These are phyloP conservation scores for Tolypocladium pustulatum DNA, from an alignment of 2,329 filamentous ascomycete genomes.

Conservation along the genomic window DNA sequence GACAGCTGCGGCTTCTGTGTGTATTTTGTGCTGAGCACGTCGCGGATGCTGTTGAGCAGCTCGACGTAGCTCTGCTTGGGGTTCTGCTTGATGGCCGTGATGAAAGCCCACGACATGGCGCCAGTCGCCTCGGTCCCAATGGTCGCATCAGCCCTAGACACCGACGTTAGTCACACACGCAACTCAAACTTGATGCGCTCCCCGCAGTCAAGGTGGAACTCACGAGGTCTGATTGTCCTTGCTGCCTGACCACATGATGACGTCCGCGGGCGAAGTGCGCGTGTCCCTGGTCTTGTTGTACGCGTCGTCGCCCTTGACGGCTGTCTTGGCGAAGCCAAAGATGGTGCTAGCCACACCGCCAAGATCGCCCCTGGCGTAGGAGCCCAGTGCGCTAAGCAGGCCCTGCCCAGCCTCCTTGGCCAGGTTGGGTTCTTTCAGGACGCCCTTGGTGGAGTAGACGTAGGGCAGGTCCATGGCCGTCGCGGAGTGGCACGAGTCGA, in stretches of 20 bases:
- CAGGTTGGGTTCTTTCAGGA: constrained; percentile 72
- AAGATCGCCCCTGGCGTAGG: constrained; percentile 77
- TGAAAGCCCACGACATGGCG: constrained; percentile 98
- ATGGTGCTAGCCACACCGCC: constrained; percentile 69
- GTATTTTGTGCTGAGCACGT: constrained; percentile 79
- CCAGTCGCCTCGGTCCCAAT: constrained; percentile 86
- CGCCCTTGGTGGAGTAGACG: constrained; percentile 69
- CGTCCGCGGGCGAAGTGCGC: constrained; percentile 88
- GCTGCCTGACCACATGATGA: constrained; percentile 96
- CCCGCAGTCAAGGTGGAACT: not conserved
- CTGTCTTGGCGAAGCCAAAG: constrained; percentile 82
- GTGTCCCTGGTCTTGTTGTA: constrained; percentile 75
- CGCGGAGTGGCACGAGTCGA: constrained; percentile 73
- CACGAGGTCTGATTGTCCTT: constrained; percentile 87
- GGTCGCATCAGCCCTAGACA: constrained; percentile 68
- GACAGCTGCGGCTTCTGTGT: constrained; percentile 92
- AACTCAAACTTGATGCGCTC: not conserved
- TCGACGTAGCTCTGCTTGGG: constrained; percentile 94
- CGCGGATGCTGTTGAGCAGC: constrained; percentile 88
- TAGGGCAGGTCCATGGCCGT: constrained; percentile 70
- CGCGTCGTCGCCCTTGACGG: constrained; percentile 65
- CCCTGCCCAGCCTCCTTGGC: constrained; percentile 70
- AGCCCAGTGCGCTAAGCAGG: constrained; percentile 59
- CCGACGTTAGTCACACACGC: not conserved
- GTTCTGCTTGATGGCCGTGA: constrained; percentile 81